phyloP scores from a whole-genome alignment of 2,329 filamentous ascomycete species.

The Anthostomella pinea region DNA sequence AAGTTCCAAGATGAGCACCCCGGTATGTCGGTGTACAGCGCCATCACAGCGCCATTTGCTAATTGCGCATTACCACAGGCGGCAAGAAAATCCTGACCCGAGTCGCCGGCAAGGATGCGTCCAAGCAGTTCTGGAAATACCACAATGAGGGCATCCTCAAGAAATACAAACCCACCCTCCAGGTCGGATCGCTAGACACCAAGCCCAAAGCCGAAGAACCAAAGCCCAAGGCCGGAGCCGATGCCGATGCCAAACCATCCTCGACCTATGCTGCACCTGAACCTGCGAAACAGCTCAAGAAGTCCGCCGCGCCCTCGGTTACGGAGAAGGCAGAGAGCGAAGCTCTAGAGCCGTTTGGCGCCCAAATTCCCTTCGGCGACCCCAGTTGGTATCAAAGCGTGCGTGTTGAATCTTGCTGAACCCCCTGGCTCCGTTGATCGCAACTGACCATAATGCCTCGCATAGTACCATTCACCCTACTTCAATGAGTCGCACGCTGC shows the following conservation, averaged over 20 bases:
- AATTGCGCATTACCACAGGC: constrained; percentile 33
- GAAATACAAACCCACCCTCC: constrained; percentile 75
- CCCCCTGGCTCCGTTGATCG: neutral
- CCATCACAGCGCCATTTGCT: neutral
- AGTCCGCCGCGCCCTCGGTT: constrained; percentile 32
- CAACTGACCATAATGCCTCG: constrained; percentile 8
- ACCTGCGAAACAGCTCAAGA: constrained; percentile 35
- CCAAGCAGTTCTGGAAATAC: constrained; percentile 69
- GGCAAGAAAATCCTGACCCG: constrained; percentile 64
- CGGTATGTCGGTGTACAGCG: constrained; percentile 47
- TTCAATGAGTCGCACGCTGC: constrained; percentile 92
- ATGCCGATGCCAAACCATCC: constrained; percentile 54
- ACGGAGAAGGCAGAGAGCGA: constrained; percentile 57
- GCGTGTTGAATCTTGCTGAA: constrained; percentile 42
- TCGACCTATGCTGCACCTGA: constrained; percentile 43
- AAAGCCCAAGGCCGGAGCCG: constrained; percentile 57
- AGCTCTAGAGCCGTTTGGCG: constrained; percentile 79
- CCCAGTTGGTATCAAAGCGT: constrained; percentile 94
- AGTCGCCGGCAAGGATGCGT: constrained; percentile 64
- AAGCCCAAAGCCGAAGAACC: constrained; percentile 65
- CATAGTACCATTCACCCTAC: constrained; percentile 92
- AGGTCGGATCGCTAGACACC: constrained; percentile 82
- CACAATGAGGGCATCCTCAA: constrained; percentile 86
- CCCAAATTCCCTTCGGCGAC: constrained; percentile 86
- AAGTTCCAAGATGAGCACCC: constrained; percentile 84